These are phyloP conservation scores for Eurotiales sp. DNA, from an alignment of 2,329 filamentous ascomycete species.

Conservation along the genomic window DNA sequence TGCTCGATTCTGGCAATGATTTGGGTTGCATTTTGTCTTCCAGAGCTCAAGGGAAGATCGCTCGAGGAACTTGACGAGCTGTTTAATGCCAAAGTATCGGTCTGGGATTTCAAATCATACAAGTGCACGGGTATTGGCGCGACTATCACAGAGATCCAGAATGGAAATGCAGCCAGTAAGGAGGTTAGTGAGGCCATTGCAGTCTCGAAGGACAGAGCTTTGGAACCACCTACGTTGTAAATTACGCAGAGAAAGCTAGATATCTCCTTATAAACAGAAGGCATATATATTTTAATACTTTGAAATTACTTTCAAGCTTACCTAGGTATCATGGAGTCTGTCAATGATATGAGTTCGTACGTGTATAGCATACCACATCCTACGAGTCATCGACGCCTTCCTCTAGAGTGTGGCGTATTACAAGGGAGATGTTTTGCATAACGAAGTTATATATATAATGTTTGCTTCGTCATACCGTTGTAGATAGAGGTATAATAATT, in stretches of 20 bases:
- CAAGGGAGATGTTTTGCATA: no score
- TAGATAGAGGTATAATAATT: no score
- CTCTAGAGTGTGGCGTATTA: no score
- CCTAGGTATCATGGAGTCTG: no score
- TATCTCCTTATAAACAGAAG: no score
- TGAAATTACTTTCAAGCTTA: no score
- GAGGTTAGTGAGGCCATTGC: neutral
- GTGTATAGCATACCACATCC: no score
- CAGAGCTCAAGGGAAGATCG: constrained; percentile 22
- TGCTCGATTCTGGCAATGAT: constrained; percentile 22
- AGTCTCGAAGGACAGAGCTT: neutral
- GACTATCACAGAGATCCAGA: neutral
- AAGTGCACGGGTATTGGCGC: neutral
- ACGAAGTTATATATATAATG: no score
- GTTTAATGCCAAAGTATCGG: constrained; percentile 15
- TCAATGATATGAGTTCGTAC: no score
- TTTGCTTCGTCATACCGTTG: no score
- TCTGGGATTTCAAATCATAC: neutral
- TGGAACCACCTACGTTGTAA: neutral
- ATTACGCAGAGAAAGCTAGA: neutral
- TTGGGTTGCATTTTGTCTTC: constrained; percentile 25
- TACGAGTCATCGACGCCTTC: no score
- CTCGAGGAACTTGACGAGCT: constrained; percentile 28
- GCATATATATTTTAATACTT: no score
- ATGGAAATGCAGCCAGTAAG: neutral